A percentile compares a stretch with the other conserved stretches of the same genome.
These are phyloP conservation scores for Fusarium sp. DNA, from an alignment of 2,329 filamentous ascomycete species.

Conservation along the genomic window DNA sequence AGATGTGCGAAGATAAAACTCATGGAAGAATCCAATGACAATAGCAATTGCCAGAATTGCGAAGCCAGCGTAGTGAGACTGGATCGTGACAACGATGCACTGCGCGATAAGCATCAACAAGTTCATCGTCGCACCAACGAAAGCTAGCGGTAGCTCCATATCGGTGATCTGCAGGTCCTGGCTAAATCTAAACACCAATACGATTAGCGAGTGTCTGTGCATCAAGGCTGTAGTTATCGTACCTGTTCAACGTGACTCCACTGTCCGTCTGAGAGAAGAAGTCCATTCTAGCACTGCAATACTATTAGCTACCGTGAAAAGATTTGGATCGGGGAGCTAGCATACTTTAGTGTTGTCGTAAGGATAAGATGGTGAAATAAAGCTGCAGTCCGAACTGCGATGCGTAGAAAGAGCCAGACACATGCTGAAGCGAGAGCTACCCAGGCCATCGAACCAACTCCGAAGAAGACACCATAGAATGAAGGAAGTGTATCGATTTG, in stretches of 20 bases:
- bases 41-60: background rate
- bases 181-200: background rate
- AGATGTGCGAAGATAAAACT: background rate
- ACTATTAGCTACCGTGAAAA: rapidly evolving
- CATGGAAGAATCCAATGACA: background rate
- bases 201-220: background rate
- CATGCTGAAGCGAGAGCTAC: background rate
- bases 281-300: background rate
- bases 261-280: background rate
- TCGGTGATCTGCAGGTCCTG: slow-evolving; percentile 7
- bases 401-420: background rate
- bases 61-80: background rate
- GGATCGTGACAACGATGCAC: background rate
- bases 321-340: rapidly evolving
- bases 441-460: background rate
- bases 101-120: background rate
- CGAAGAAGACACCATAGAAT: background rate
- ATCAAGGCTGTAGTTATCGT: background rate
- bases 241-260: background rate
- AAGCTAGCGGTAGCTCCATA: background rate
- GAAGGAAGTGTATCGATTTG: rapidly evolving
- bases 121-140: background rate
- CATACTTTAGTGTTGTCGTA: background rate
- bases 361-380: background rate
- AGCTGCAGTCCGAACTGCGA: background rate